Conservation (phyloP, 805 yeast species). For the Candida qinlingensis region DNA sequence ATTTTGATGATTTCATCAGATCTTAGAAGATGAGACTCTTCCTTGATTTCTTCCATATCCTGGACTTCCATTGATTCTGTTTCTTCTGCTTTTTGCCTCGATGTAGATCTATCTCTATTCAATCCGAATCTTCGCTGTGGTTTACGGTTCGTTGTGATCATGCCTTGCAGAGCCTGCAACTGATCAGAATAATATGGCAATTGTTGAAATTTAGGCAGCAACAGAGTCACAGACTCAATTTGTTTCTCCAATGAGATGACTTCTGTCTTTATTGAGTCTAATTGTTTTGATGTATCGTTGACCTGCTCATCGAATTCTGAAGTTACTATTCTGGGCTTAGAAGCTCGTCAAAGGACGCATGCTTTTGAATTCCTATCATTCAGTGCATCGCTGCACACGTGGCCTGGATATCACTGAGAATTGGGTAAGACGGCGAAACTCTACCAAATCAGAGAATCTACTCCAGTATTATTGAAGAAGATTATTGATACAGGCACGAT, state of each 20-base stretch:
- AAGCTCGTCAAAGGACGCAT: background rate
- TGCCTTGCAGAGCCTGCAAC: conserved; percentile 5
- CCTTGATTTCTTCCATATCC: background rate
- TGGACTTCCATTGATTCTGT: background rate
- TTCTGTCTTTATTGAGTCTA: background rate
- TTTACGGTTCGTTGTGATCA: background rate
- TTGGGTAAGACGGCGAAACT: too few species aligned
- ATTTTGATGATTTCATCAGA: background rate
- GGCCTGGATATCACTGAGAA: too few species aligned
- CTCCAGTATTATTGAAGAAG: too few species aligned
- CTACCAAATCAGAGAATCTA: too few species aligned
- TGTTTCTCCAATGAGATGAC: conserved; percentile 7
- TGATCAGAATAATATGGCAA: conserved; percentile 18
- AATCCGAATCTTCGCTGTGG: conserved; percentile 9
- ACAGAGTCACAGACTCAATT: conserved; percentile 14
- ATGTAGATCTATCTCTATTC: conserved; percentile 3
- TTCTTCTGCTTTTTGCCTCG: background rate
- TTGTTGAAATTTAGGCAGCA: conserved; percentile 20
- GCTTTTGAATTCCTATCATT: conserved; percentile 1
- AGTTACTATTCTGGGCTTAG: background rate
- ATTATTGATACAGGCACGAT: too few species aligned
- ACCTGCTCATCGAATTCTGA: background rate
- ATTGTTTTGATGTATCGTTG: background rate
- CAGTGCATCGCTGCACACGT: background rate
- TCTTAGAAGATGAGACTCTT: background rate